Percentiles rank a stretch among this genome's conserved stretches.
phyloP scores from a whole-genome alignment of 768 basidiomycete species.

The Lentinula edodes region DNA sequence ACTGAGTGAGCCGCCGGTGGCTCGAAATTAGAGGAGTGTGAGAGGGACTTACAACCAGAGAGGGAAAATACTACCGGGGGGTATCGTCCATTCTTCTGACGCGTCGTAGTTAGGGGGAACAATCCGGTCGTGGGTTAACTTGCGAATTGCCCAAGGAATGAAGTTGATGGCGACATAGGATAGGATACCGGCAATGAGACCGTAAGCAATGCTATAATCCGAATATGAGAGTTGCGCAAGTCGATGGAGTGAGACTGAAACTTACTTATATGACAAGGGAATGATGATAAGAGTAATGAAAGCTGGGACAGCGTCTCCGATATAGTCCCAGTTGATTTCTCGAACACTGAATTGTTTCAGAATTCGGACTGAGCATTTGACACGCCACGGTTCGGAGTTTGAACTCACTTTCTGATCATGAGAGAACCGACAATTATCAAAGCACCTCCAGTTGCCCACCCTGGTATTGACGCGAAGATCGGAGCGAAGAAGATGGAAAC shows the following conservation, averaged over 20 bases:
- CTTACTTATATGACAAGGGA: constrained; percentile 73
- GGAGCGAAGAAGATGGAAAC: constrained; percentile 85
- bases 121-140: constrained; percentile 51
- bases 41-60: constrained; percentile 50
- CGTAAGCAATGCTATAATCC: constrained; percentile 70
- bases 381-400: neutral
- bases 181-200: constrained; percentile 75
- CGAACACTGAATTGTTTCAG: constrained; percentile 42
- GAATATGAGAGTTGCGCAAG: neutral
- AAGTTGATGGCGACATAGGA: constrained; percentile 74
- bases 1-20: neutral
- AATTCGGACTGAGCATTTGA: neutral
- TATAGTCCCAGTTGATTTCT: constrained; percentile 87
- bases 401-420: constrained; percentile 77
- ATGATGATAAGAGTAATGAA: constrained; percentile 81
- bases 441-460: constrained; percentile 86
- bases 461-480: constrained; percentile 80
- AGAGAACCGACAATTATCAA: constrained; percentile 82
- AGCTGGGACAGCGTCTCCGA: constrained; percentile 83
- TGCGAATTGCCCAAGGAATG: constrained; percentile 52
- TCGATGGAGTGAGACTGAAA: neutral
- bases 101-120: constrained; percentile 58
- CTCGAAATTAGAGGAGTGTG: neutral
- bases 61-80: constrained; percentile 66
- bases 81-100: constrained; percentile 66